Evolutionary conservation across 176 grass and related monocot species (phyloP).

Genomic region (Lolium perenne): DNA sequence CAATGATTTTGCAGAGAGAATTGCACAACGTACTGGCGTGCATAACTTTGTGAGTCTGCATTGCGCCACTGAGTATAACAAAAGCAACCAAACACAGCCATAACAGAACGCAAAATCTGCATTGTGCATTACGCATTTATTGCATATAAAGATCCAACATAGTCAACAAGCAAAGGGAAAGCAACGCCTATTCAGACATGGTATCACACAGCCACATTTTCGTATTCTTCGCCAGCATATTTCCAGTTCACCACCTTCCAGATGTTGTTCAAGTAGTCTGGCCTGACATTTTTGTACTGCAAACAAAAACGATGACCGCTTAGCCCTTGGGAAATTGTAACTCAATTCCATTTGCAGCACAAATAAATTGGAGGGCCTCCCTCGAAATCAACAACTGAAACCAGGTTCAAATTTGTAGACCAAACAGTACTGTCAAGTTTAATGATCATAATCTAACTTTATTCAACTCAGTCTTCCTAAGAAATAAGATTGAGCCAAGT

Average conservation of each 20-base stretch:
- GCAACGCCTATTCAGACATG: background rate
- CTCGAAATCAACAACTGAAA: background rate
- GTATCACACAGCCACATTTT: constrained; percentile 61
- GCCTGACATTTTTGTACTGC: constrained; percentile 98
- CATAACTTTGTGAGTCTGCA: background rate
- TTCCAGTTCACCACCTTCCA: constrained; percentile 99
- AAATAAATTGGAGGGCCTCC: background rate
- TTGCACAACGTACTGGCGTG: background rate
- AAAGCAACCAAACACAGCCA: background rate
- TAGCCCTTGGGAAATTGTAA: background rate
- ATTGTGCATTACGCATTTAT: constrained; percentile 48
- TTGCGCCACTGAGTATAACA: background rate
- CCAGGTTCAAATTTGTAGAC: background rate
- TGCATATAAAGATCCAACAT: constrained; percentile 39
- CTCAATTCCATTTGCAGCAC: background rate
- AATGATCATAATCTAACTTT: background rate
- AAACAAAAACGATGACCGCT: constrained; percentile 27
- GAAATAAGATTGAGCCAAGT: background rate
- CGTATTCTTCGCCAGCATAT: constrained; percentile 78
- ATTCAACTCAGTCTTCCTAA: background rate
- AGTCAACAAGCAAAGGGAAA: background rate
- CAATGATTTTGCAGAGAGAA: background rate
- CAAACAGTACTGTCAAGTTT: background rate
- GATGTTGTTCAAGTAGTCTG: constrained; percentile 90
- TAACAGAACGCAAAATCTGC: background rate